Evolutionary conservation across 805 yeast genomes (phyloP).

Genomic region (Wickerhamomyces subpelliculosus): DNA sequence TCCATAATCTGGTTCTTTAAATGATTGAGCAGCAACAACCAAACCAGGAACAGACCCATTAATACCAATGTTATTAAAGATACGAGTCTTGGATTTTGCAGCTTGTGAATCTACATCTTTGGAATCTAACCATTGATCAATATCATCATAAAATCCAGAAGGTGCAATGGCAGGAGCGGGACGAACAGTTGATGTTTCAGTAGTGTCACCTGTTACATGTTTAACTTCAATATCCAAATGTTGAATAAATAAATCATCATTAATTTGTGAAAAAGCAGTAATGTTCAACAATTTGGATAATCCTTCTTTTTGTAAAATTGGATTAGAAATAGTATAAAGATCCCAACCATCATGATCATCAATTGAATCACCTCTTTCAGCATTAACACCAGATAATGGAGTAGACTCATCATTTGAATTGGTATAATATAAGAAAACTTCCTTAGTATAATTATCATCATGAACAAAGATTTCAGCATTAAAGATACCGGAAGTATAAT

Average conservation of each 20-base stretch:
- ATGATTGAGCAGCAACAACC: conserved; percentile 66
- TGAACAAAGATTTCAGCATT: not conserved
- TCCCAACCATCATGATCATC: not conserved
- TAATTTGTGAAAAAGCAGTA: not conserved
- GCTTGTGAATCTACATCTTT: not conserved
- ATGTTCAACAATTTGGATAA: not conserved
- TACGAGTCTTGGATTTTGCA: not conserved
- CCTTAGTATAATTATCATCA: not conserved
- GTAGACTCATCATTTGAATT: not conserved
- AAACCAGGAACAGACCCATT: conserved; percentile 43
- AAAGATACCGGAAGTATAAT: not conserved
- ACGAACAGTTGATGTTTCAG: not conserved
- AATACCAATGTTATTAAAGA: conserved; percentile 5
- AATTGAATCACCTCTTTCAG: not conserved
- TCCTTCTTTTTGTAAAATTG: not conserved
- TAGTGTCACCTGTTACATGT: not conserved
- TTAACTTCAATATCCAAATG: not conserved
- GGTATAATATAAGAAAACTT: not conserved
- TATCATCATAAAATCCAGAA: not conserved
- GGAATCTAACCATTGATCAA: not conserved
- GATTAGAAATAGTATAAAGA: not conserved
- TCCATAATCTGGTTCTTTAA: conserved; percentile 52
- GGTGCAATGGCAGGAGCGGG: not conserved
- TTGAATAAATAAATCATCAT: not conserved
- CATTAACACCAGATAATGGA: not conserved